Conservation (phyloP, 805 yeast genomes). For the Ogataea pilisensis region DNA sequence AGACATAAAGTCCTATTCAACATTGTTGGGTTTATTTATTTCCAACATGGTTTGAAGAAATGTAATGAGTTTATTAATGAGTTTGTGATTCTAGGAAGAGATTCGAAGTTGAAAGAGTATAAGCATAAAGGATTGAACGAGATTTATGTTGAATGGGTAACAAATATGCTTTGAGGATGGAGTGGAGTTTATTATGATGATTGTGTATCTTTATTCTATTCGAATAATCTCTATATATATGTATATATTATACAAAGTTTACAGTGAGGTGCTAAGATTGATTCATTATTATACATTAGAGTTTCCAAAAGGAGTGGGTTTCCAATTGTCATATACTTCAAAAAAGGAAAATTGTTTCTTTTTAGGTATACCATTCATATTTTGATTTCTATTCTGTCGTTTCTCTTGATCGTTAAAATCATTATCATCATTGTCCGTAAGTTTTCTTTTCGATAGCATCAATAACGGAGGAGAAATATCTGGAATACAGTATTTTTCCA, state of each 20-base stretch:
- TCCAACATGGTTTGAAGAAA: conserved; percentile 19
- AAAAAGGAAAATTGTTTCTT: conserved; percentile 20
- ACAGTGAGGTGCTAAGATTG: background rate
- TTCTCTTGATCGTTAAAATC: conserved; percentile 1
- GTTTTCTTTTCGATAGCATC: conserved; percentile 5
- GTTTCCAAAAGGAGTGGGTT: conserved; percentile 52
- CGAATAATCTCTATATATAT: no score
- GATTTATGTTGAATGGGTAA: conserved; percentile 10
- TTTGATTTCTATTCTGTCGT: background rate
- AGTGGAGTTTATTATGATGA: no score
- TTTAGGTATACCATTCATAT: background rate
- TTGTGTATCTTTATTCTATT: no score
- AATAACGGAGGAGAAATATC: background rate
- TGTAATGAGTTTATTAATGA: conserved; percentile 23
- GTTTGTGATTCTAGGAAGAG: conserved; percentile 25
- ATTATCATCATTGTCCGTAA: conserved; percentile 1
- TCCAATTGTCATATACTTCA: conserved; percentile 39
- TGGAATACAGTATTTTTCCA: conserved; percentile 22
- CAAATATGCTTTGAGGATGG: background rate
- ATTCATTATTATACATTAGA: conserved; percentile 2
- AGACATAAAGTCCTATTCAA: conserved; percentile 20
- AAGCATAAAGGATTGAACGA: conserved; percentile 27
- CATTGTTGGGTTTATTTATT: conserved; percentile 25
- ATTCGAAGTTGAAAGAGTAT: conserved; percentile 12
- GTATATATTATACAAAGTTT: background rate